phyloP scores from a whole-genome alignment of 345 rosid genomes.

The Conringia planisiliqua region DNA sequence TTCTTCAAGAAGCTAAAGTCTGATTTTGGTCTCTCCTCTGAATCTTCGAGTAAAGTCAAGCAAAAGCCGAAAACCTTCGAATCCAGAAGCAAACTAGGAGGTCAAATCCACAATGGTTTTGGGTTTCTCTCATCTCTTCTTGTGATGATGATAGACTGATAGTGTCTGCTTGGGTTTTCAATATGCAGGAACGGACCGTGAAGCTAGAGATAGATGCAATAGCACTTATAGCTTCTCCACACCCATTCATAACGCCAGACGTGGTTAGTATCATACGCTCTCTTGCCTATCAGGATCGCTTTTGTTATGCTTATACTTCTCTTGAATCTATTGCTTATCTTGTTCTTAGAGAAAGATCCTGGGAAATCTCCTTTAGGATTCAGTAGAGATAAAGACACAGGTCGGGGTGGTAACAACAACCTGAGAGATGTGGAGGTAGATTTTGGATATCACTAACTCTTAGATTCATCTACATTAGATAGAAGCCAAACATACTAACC shows the following conservation, averaged over 20 bases:
- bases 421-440: conserved; percentile 31
- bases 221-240: conserved; percentile 28
- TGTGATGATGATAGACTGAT: not conserved
- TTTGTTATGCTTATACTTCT: not conserved
- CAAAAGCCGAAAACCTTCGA: not conserved
- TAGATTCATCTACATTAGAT: not conserved
- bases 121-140: not conserved
- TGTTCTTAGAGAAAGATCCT: conserved; percentile 27
- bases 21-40: conserved; percentile 25
- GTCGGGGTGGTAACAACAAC: conserved; percentile 11
- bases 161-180: not conserved
- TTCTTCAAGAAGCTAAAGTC: conserved; percentile 68
- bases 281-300: not conserved
- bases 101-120: conserved; percentile 19
- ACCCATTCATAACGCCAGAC: conserved; percentile 20
- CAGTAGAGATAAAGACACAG: conserved; percentile 22
- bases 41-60: not conserved
- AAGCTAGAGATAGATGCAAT: conserved; percentile 12
- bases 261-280: not conserved
- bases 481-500: conserved; percentile 5
- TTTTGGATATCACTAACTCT: not conserved
- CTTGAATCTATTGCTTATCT: conserved; percentile 1
- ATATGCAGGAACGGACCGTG: conserved; percentile 32
- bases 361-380: conserved; percentile 28
- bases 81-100: conserved; percentile 23